phyloP scores from a whole-genome alignment of 1,139 yeast species.

The Waltiozyma sp. region DNA sequence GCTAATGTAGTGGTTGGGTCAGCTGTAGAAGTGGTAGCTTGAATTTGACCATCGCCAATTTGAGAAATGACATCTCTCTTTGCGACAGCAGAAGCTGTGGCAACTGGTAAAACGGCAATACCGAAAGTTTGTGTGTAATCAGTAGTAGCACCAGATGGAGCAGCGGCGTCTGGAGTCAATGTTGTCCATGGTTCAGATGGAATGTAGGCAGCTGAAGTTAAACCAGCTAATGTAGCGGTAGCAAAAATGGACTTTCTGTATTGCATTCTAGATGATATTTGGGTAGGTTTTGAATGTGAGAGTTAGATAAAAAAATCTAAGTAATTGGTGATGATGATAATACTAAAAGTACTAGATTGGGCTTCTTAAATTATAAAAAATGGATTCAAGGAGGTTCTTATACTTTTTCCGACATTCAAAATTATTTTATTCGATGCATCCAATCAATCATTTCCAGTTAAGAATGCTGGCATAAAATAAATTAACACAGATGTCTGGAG shows the following conservation, averaged over 20 bases:
- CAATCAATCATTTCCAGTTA: neutral
- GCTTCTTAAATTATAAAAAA: too few relatives aligned
- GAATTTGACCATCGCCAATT: too few relatives aligned
- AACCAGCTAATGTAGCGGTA: slow-evolving; percentile 11
- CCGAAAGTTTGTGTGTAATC: slow-evolving; percentile 26
- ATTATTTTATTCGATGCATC: too few relatives aligned
- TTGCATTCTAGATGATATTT: slow-evolving; percentile 7
- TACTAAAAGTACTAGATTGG: too few relatives aligned
- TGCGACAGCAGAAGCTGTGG: slow-evolving; percentile 26
- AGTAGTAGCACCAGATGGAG: slow-evolving; percentile 27
- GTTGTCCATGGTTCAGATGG: slow-evolving; percentile 25
- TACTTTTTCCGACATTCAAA: too few relatives aligned
- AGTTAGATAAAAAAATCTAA: neutral
- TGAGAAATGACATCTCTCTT: slow-evolving; percentile 19
- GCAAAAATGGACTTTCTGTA: slow-evolving; percentile 27
- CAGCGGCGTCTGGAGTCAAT: slow-evolving; percentile 25
- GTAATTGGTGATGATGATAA: neutral
- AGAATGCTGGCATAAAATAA: neutral
- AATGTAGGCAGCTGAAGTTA: slow-evolving; percentile 20
- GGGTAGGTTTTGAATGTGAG: neutral
- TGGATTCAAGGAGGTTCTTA: neutral
- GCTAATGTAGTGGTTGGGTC: too few relatives aligned
- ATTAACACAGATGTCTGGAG: neutral
- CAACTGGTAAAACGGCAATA: slow-evolving; percentile 39
- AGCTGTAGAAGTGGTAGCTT: too few relatives aligned